These are phyloP conservation scores for Pulveroboletus sp. DNA, from an alignment of 768 basidiomycete genomes.

Conservation along the genomic window DNA sequence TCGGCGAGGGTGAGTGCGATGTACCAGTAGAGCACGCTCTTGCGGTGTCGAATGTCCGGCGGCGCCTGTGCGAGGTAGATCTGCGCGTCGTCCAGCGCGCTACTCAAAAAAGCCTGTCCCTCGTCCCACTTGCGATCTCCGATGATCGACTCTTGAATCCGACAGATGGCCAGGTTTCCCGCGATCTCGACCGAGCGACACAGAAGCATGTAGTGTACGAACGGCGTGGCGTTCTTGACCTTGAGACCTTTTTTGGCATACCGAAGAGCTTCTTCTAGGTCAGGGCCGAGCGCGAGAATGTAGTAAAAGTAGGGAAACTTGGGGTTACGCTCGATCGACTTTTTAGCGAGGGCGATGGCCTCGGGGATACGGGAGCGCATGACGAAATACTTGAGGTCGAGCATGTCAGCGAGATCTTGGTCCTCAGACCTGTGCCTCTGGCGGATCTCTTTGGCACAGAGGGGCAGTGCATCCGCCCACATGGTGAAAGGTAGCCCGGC, in stretches of 20 bases:
- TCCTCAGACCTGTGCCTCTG: conserved; percentile 36
- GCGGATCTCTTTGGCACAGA: conserved; percentile 52
- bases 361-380: conserved; percentile 44
- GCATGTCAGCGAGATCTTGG: conserved; percentile 51
- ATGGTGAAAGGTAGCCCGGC: conserved; percentile 54
- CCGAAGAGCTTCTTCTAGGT: conserved; percentile 46
- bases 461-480: conserved; percentile 55
- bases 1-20: conserved; percentile 50
- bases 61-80: conserved; percentile 50
- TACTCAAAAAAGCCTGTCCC: conserved; percentile 57
- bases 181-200: conserved; percentile 59
- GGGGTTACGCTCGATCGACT: conserved; percentile 48
- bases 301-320: conserved; percentile 59
- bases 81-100: conserved; percentile 57
- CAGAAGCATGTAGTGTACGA: conserved; percentile 53
- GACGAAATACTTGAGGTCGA: conserved; percentile 59
- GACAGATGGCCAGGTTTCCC: conserved; percentile 47
- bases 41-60: conserved; percentile 58
- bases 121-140: conserved; percentile 49
- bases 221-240: conserved; percentile 50
- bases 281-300: conserved; percentile 48
- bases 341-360: conserved; percentile 43
- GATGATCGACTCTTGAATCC: conserved; percentile 39
- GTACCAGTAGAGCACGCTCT: conserved; percentile 55
- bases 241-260: conserved; percentile 63